phyloP scores from a whole-genome alignment of 1,284 basidiomycete genomes.

The Kalmanozyma brasiliensis region DNA sequence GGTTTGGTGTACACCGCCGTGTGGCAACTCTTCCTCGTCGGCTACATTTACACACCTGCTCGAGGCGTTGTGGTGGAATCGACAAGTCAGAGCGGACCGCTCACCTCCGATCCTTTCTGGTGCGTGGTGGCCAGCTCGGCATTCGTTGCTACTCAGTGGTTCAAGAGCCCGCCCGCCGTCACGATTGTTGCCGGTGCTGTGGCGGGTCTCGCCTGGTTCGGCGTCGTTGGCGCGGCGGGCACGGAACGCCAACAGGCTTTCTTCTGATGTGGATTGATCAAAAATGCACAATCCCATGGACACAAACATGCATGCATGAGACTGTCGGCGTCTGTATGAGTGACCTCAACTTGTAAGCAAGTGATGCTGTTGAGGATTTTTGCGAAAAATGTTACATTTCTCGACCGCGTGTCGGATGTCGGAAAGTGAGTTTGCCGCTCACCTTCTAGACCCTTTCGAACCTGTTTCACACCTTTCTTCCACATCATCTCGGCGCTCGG shows the following conservation, averaged over 20 bases:
- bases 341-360: no score
- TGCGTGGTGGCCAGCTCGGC: conserved; percentile 68
- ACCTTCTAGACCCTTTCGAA: background rate
- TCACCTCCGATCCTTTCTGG: conserved; percentile 71
- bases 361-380: no score
- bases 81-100: conserved; percentile 63
- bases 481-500: background rate
- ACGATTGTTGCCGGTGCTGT: conserved; percentile 68
- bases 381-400: no score
- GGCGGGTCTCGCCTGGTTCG: conserved; percentile 69
- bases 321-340: no score
- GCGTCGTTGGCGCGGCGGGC: conserved; percentile 59
- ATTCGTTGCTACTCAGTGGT: conserved; percentile 62
- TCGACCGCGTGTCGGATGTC: conserved; percentile 2
- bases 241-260: conserved; percentile 40
- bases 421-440: background rate
- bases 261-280: conserved; percentile 33
- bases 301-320: no score
- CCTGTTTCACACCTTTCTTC: background rate
- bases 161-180: conserved; percentile 68
- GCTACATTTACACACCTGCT: conserved; percentile 65
- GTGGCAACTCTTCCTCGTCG: conserved; percentile 71
- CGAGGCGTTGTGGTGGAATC: conserved; percentile 29
- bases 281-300: background rate
- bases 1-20: conserved; percentile 74